Conservation (phyloP, 306 rosid species). For the Prosopis cineraria region DNA sequence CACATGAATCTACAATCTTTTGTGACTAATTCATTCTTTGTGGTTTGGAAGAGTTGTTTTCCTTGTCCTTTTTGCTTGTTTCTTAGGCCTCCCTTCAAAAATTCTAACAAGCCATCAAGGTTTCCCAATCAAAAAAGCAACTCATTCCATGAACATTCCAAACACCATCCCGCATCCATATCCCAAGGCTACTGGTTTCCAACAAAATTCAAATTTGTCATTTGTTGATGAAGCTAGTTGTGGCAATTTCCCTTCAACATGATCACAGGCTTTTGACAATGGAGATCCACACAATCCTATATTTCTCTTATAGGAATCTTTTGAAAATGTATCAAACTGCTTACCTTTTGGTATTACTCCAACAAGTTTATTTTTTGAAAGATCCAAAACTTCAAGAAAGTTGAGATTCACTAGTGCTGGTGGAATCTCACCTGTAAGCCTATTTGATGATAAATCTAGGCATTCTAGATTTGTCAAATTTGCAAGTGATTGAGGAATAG, state of each 20-base stretch:
- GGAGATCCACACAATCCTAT: background rate
- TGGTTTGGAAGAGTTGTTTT: background rate
- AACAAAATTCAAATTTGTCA: background rate
- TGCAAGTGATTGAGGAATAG: slow-evolving; percentile 24
- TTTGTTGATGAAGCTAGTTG: background rate
- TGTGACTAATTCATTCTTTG: background rate
- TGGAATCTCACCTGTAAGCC: slow-evolving; percentile 24
- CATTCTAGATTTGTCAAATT: slow-evolving; percentile 33
- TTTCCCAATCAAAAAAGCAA: slow-evolving; percentile 1
- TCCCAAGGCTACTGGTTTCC: slow-evolving; percentile 7
- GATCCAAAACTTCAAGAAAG: slow-evolving; percentile 19
- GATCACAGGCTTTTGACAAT: background rate
- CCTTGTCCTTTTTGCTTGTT: slow-evolving; percentile 1
- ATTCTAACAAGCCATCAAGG: slow-evolving; percentile 1
- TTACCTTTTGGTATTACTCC: slow-evolving; percentile 33
- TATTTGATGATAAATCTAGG: slow-evolving; percentile 29
- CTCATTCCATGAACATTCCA: slow-evolving; percentile 26
- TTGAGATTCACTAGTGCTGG: background rate
- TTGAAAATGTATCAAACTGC: background rate
- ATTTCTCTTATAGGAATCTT: background rate
- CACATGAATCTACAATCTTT: background rate
- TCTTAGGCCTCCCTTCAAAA: background rate
- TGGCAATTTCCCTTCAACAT: background rate
- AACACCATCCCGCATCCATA: slow-evolving; percentile 35
- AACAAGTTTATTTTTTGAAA: slow-evolving; percentile 27